Evolutionary conservation across 768 basidiomycete genomes (phyloP), one percentile per base, ranked within the genome.

Genomic region (Termitomyces sp.): DNA sequence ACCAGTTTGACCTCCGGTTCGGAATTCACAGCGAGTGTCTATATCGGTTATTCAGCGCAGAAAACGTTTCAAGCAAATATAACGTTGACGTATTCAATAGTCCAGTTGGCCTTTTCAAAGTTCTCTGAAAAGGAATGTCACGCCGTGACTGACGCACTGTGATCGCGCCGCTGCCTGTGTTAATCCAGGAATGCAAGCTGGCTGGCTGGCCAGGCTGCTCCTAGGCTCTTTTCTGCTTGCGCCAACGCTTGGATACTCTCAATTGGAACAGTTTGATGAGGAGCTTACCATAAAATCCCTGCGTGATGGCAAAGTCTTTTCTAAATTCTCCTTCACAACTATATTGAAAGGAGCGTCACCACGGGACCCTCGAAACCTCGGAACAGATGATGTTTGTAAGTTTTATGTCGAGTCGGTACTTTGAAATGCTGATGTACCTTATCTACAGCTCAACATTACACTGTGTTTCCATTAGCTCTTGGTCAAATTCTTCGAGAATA

Each of bases 401-500:
- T 38, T 56, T 36, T 9, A 4, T 59, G 5, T 42, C 12, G 15
- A 12, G 12, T 32, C 9, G 4, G 15, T 31, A 32, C 36, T 55
- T 6, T 42, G 25, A 43, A 42, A 14, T 37, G 10, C 4, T 42
- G 5, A 48, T 37, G 4, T 37, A 1, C 2, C 3, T 31, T 14
- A 38, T 37, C 14, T 11, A 17, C 34, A 93, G 91, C 86, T 47
- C 92, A 92, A 72, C 94, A 97, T 68, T 94, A 94, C 66, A 86
- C 84, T 4, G 72, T 97, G 14, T 93, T 97, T 63, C 95, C 96
- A 0, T 83, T 96, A 15, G 81, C 89, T 2, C 79, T 98, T 17
- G 91, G 95, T 4, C 90, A 96, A 69, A 88, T 98, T 42, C 79
- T 98, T 20, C 86, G 88, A 59, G 85, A 90, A 72, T 91, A 96